Evolutionary conservation across 192 early-diverging fungal species (phyloP).

Genomic region (Mortierella antarctica): DNA sequence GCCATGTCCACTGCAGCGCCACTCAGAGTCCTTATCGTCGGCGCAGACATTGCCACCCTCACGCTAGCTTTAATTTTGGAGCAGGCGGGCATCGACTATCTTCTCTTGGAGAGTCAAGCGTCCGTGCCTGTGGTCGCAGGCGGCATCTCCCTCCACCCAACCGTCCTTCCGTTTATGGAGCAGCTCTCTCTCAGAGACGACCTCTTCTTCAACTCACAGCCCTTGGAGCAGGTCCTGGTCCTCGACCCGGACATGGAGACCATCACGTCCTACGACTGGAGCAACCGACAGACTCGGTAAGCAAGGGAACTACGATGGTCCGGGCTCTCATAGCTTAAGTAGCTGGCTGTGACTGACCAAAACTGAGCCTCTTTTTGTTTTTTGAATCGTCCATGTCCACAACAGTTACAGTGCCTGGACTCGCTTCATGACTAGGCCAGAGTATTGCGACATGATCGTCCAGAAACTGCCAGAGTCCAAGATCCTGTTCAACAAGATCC

Average conservation of each 20-base stretch:
- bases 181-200: conserved; percentile 45
- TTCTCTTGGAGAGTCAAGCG: conserved; percentile 35
- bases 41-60: conserved; percentile 47
- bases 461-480: conserved; percentile 41
- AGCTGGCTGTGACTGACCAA: not conserved
- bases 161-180: conserved; percentile 34
- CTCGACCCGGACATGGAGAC: conserved; percentile 25
- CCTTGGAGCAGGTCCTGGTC: conserved; percentile 42
- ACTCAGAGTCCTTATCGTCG: conserved; percentile 46
- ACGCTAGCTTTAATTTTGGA: conserved; percentile 46
- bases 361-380: conserved; percentile 1
- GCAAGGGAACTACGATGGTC: not conserved
- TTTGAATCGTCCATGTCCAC: not conserved
- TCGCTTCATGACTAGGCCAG: conserved; percentile 38
- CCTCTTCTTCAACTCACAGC: conserved; percentile 48
- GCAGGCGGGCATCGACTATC: conserved; percentile 52
- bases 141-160: conserved; percentile 41
- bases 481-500: conserved; percentile 29
- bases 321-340: not conserved
- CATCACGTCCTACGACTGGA: conserved; percentile 33
- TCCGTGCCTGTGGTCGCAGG: conserved; percentile 42
- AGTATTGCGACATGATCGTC: conserved; percentile 42
- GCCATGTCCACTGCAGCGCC: conserved; percentile 2
- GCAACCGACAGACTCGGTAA: conserved; percentile 37
- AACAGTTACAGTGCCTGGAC: conserved; percentile 40